phyloP scores from a whole-genome alignment of 2,329 filamentous ascomycete genomes.

The Pseudogymnoascus sp. region DNA sequence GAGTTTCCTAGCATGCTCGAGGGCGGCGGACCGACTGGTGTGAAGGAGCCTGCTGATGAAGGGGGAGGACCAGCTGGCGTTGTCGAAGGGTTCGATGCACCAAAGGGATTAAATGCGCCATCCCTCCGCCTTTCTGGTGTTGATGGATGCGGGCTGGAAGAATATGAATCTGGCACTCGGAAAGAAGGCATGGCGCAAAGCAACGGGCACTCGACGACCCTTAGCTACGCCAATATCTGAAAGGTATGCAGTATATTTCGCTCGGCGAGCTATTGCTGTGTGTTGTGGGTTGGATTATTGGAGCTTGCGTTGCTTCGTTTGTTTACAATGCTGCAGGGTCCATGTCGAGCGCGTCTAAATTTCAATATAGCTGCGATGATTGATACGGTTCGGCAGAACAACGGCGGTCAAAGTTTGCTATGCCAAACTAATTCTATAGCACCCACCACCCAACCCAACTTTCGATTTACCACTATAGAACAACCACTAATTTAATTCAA shows the following conservation, averaged over 20 bases:
- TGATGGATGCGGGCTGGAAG: slow-evolving; percentile 27
- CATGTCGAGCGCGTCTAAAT: slow-evolving; percentile 4
- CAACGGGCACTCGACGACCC: slow-evolving; percentile 1
- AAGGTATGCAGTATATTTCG: background rate
- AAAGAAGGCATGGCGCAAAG: slow-evolving; percentile 13
- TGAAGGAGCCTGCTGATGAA: slow-evolving; percentile 44
- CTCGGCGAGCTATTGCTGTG: background rate
- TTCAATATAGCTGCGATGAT: background rate
- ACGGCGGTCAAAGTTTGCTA: background rate
- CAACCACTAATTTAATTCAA: background rate
- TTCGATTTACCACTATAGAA: background rate
- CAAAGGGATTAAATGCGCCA: slow-evolving; percentile 21
- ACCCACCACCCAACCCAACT: background rate
- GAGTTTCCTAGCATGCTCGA: slow-evolving; percentile 44
- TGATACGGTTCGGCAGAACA: slow-evolving; percentile 2
- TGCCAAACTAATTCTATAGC: background rate
- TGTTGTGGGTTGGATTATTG: slow-evolving; percentile 1
- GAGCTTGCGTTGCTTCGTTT: background rate
- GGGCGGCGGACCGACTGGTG: slow-evolving; percentile 45
- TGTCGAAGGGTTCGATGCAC: slow-evolving; percentile 37
- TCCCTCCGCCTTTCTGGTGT: slow-evolving; percentile 28
- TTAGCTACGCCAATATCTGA: slow-evolving; percentile 5
- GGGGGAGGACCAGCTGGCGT: slow-evolving; percentile 50
- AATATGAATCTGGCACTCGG: slow-evolving; percentile 20
- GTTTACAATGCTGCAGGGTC: slow-evolving; percentile 6